Conservation (phyloP, 1,139 yeast species). For the Candida sp. region DNA sequence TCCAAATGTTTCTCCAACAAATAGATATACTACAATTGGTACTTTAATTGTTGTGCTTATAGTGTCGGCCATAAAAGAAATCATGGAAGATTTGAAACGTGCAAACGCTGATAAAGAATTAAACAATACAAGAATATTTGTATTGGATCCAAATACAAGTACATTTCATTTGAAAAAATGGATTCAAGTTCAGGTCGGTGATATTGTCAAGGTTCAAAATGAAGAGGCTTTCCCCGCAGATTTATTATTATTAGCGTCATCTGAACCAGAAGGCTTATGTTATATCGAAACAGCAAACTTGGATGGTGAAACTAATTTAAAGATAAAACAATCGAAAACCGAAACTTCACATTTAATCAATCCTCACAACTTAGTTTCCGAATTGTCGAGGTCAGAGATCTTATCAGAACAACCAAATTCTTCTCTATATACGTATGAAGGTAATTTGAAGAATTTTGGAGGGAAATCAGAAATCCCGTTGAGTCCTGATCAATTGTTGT, state of each 20-base stretch:
- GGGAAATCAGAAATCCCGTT: slow-evolving; percentile 57
- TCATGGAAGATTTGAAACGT: slow-evolving; percentile 87
- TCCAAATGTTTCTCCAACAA: slow-evolving; percentile 95
- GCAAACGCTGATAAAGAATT: slow-evolving; percentile 85
- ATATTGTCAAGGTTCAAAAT: slow-evolving; percentile 76
- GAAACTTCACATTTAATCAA: slow-evolving; percentile 78
- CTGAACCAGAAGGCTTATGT: slow-evolving; percentile 98
- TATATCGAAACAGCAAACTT: slow-evolving; percentile 96
- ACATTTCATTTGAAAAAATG: slow-evolving; percentile 68
- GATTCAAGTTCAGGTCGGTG: slow-evolving; percentile 91
- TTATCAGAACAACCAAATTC: slow-evolving; percentile 93
- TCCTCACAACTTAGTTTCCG: slow-evolving; percentile 54
- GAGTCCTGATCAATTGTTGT: slow-evolving; percentile 83
- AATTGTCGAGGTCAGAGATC: slow-evolving; percentile 37
- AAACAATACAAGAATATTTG: slow-evolving; percentile 73
- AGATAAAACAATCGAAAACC: slow-evolving; percentile 82
- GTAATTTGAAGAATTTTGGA: slow-evolving; percentile 62
- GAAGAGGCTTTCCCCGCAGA: slow-evolving; percentile 98
- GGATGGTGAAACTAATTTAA: slow-evolving; percentile 97
- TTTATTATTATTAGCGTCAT: slow-evolving; percentile 75
- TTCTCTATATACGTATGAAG: slow-evolving; percentile 92
- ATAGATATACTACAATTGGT: slow-evolving; percentile 92
- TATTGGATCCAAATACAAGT: slow-evolving; percentile 59
- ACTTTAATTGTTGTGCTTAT: slow-evolving; percentile 79
- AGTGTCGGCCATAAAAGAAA: slow-evolving; percentile 91